Conservation (phyloP, 1,284 basidiomycete genomes). For the Moesziomyces parantarcticus region DNA sequence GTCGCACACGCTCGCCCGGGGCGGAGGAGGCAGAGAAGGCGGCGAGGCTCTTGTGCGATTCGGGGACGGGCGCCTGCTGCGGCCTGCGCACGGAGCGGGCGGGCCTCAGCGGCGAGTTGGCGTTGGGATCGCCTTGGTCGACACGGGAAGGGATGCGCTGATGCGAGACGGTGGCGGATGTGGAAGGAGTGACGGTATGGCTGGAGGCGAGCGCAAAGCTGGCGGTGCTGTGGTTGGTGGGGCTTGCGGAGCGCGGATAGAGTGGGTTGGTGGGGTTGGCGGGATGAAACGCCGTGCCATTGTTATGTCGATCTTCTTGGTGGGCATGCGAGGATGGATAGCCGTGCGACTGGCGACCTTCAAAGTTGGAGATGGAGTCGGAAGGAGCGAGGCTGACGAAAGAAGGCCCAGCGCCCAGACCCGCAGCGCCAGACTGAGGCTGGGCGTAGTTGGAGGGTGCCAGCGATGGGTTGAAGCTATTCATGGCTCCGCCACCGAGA, state of each 20-base stretch:
- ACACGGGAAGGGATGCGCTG: constrained; percentile 13
- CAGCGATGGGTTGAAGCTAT: background rate
- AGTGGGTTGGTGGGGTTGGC: constrained; percentile 10
- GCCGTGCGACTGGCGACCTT: constrained; percentile 27
- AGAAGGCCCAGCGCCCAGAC: constrained; percentile 35
- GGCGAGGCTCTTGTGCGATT: constrained; percentile 15
- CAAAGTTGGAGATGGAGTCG: constrained; percentile 48
- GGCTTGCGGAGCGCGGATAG: constrained; percentile 22
- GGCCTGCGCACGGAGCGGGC: constrained; percentile 53
- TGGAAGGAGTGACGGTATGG: constrained; percentile 11
- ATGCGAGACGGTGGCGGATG: constrained; percentile 10
- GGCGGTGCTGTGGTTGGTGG: constrained; percentile 36
- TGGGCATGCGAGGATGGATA: constrained; percentile 14
- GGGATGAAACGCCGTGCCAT: background rate
- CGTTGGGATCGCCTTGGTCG: constrained; percentile 6
- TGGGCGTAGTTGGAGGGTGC: constrained; percentile 4
- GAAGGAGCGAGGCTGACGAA: constrained; percentile 49
- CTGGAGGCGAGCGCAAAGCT: constrained; percentile 34
- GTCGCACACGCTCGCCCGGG: constrained; percentile 17
- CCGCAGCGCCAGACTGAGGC: constrained; percentile 2
- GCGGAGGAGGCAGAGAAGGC: constrained; percentile 17
- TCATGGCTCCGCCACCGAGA: constrained; percentile 4
- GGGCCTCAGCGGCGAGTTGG: constrained; percentile 49
- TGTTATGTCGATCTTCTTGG: constrained; percentile 6
- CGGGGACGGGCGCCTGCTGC: constrained; percentile 32